Evolutionary conservation across 1,139 yeast genomes (phyloP).

Genomic region (Candida tropicalis): DNA sequence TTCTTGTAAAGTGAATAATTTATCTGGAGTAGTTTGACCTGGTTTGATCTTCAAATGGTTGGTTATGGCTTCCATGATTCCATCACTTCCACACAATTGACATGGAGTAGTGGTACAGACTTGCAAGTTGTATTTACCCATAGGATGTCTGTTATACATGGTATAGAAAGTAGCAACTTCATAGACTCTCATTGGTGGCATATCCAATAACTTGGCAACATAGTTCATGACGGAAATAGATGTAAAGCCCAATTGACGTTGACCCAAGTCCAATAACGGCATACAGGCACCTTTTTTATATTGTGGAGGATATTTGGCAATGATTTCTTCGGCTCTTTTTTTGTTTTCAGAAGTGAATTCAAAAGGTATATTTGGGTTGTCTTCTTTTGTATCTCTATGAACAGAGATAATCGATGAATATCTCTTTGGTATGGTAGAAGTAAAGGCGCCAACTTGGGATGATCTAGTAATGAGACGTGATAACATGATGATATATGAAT

Average conservation of each 20-base stretch:
- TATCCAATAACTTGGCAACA: constrained; percentile 80
- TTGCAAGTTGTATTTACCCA: constrained; percentile 84
- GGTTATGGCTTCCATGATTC: constrained; percentile 70
- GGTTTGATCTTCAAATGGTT: constrained; percentile 66
- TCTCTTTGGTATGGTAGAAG: constrained; percentile 23
- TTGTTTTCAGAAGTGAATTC: constrained; percentile 73
- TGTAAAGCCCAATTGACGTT: constrained; percentile 86
- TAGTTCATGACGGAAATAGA: constrained; percentile 92
- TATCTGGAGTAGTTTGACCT: constrained; percentile 79
- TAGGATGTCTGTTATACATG: constrained; percentile 86
- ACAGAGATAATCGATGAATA: constrained; percentile 56
- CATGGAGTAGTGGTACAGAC: constrained; percentile 93
- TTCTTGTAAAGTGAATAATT: constrained; percentile 79
- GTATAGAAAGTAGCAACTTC: constrained; percentile 94
- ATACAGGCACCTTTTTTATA: constrained; percentile 87
- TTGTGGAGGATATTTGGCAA: constrained; percentile 82
- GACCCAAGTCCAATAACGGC: constrained; percentile 88
- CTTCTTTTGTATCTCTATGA: constrained; percentile 72
- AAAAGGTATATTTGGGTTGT: constrained; percentile 71
- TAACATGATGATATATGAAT: constrained; percentile 15
- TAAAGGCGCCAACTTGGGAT: neutral
- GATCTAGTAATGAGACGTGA: constrained; percentile 14
- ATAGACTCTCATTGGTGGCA: constrained; percentile 95
- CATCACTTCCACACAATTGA: constrained; percentile 82
- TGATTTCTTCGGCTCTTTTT: constrained; percentile 70